Base-by-base conservation (phyloP, 306 rosid species). In the Vigna angularis region DNA sequence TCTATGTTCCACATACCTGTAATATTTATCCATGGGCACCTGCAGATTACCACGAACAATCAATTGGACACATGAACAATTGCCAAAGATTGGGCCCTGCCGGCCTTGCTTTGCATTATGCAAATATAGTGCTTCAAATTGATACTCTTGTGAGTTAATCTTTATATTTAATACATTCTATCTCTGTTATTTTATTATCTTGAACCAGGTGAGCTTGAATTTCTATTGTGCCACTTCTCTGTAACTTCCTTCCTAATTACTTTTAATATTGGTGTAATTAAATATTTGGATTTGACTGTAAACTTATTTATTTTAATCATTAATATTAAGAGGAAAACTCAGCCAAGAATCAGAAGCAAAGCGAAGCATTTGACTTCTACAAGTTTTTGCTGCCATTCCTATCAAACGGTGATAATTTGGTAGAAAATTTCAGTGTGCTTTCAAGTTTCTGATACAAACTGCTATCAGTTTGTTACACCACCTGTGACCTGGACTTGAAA, bases 91-190 rank as follows among this genome's bases (percentile, higher is more conserved):
- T 92, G 82, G 97, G 97, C 81, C 89, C 92, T 70, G 89, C 96
- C 10, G 97, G 97, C 63, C 93, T 92, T 80, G 77, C 91, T 45
- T 86, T 92, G 85, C 97, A 92, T 83, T 89, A 92, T 86, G 97
- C 97, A 79, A 90, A 92, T 72, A 89, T 90, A 45, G 83, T 92
- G 55, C 88, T 90, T 79, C 96, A 90, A 86, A 90, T 92, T 12
- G 93, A 92, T 87, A 90, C 85, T 40, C 90, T 92, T 71, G 97
- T 92, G 80, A 79, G 97, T 87, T 49, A 57, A 51, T 32, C 57
- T 71, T 73, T 66, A 40, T 40, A 53, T 66, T 72, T 78, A 53
- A 28, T 70, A 66, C 70, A 63, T 57, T 20, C 57, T 57, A 6
- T 17, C 80, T 48, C 78, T 48, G 50, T 30, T 18, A 66, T 42